Evolutionary conservation across 2,329 filamentous ascomycete genomes (phyloP), one percentile per base, ranked within the genome.

Genomic region (Balansia obtecta): DNA sequence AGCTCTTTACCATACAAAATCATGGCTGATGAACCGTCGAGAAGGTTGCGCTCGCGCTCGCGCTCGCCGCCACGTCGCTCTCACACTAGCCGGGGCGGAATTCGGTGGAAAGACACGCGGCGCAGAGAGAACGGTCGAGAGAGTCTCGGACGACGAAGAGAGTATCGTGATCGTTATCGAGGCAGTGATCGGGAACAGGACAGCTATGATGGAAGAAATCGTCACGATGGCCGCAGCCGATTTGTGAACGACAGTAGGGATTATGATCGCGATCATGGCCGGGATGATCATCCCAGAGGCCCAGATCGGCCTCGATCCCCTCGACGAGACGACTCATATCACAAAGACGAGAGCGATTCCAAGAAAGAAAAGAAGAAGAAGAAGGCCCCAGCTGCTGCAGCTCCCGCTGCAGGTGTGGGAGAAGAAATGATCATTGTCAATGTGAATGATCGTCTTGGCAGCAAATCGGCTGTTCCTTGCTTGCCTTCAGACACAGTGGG

Each of bases 391-490:
- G 58, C 48, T 4, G 57, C 53, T 16, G 54, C 52, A 30, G 62
- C 56, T 20, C 58, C 57, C 32, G 54, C 66, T 63, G 46, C 52
- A 2, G 56, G 55, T 10, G 39, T 69, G 4, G 66, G 73, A 6
- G 85, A 94, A 62, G 84, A 88, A 51, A 94, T 96, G 85, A 96
- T 97, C 57, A 80, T 95, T 48, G 90, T 97, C 16, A 82, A 91
- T 61, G 82, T 97, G 62, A 97, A 97, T 65, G 91, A 97, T 67
- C 80, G 91, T n/a, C 72, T 97, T 37, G 91, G 91, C 12, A 96
- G 91, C n/a, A 95, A 95, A 62, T 88, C 90, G 15, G 85, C 87
- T 48, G 93, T 97, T 55, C 91, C 91, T 0, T 96, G 90, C 64
- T 73, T 95, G 51, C 83, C 87, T 0, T 85, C 82, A 3, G 91